Conservation (phyloP, 495 filamentous ascomycete species). For the Physcia stellaris region DNA sequence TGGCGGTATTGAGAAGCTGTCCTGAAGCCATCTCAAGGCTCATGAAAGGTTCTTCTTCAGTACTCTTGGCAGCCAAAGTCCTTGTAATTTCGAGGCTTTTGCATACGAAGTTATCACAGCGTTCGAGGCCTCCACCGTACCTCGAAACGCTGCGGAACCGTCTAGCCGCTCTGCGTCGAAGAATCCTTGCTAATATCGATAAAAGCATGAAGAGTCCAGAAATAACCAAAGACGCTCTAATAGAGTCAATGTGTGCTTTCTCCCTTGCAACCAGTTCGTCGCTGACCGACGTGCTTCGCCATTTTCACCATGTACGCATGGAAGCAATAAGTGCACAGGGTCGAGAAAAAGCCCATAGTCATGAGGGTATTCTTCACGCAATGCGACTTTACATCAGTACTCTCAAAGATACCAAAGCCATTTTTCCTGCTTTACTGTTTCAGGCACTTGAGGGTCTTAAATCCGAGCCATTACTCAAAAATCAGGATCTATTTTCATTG, state of each 20-base stretch:
- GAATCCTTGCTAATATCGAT: constrained; percentile 53
- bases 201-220: constrained; percentile 43
- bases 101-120: constrained; percentile 49
- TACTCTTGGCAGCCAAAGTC: constrained; percentile 64
- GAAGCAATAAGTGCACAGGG: constrained; percentile 50
- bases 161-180: constrained; percentile 43
- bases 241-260: constrained; percentile 67
- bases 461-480: constrained; percentile 51
- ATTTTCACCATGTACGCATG: constrained; percentile 66
- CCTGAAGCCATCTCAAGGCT: constrained; percentile 40
- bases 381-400: constrained; percentile 66
- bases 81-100: constrained; percentile 62
- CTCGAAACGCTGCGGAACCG: constrained; percentile 49
- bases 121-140: constrained; percentile 33
- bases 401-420: constrained; percentile 54
- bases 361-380: constrained; percentile 41
- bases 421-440: constrained; percentile 59
- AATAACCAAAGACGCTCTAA: constrained; percentile 37
- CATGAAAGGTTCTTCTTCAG: constrained; percentile 41
- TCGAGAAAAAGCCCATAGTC: constrained; percentile 19
- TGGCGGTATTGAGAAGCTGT: constrained; percentile 48
- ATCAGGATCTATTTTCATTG: constrained; percentile 47
- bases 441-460: constrained; percentile 60
- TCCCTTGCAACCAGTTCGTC: constrained; percentile 72
- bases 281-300: constrained; percentile 61